A percentile compares a stretch with the other conserved stretches of the same genome.
These are phyloP conservation scores for Taphrina wiesneri DNA, from an alignment of 1,139 yeast genomes.

Conservation along the genomic window DNA sequence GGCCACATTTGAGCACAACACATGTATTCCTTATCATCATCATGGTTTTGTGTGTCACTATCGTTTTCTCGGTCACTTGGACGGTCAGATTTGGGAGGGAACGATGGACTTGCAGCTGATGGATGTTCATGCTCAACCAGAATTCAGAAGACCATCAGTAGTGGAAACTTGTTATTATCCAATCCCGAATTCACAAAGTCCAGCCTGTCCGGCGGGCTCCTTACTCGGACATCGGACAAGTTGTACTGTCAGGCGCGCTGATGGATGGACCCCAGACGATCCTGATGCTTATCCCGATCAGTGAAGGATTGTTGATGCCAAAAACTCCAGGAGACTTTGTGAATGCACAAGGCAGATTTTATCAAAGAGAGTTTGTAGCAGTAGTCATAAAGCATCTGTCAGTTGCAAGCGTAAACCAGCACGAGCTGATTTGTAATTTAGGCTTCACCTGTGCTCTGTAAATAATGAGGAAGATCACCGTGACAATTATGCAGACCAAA, in stretches of 20 bases:
- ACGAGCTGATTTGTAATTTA: too few species aligned
- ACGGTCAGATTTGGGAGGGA: background rate
- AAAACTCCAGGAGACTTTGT: background rate
- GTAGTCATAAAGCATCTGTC: background rate
- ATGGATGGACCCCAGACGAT: background rate
- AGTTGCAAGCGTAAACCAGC: too few species aligned
- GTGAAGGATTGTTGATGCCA: background rate
- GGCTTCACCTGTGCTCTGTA: too few species aligned
- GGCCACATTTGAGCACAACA: background rate
- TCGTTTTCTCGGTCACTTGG: background rate
- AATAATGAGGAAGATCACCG: too few species aligned
- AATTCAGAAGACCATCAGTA: background rate
- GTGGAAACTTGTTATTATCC: background rate
- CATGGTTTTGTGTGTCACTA: background rate
- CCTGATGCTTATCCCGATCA: background rate
- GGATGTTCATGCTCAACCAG: background rate
- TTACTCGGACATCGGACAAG: background rate
- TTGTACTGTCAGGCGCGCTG: background rate
- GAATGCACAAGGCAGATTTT: background rate
- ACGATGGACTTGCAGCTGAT: background rate
- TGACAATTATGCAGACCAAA: too few species aligned
- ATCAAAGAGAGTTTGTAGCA: background rate
- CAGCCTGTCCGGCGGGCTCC: background rate
- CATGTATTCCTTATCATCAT: background rate
- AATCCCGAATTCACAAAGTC: background rate